Base-by-base conservation (phyloP, 2,329 filamentous ascomycete genomes). In the Pseudocercospora eumusae region DNA sequence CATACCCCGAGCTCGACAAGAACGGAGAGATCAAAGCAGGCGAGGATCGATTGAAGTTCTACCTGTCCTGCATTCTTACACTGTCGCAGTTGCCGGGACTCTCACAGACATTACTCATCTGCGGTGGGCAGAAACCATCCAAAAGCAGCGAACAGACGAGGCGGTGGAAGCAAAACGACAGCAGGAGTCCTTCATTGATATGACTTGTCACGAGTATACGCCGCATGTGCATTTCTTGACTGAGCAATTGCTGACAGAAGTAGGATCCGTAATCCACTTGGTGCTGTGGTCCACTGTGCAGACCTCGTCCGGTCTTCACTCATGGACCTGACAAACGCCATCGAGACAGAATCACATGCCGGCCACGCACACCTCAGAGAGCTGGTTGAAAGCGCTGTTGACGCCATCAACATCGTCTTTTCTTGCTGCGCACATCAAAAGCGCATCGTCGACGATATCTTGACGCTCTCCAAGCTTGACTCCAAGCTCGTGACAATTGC, bases 391-490 rank as follows among this genome's bases (percentile, higher is more conserved):
- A 57, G 55, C 53, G 59, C 62, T 53, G 25, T 62, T 15, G 64
- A 66, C 11, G 63, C 57, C 15, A 57, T 56, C 6, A 74, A 76
- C 28, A 78, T 77, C 52, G 78, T 80, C 53, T 70, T 76, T 42
- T 73, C 76, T 55, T 80, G 78, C 64, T 75, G 76, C 10, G 72
- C 75, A 10, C 78, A 80, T 53, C 78, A 80, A 60, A 78, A 78
- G 57, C 70, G 76, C 18, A 79, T 80, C 33, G 78, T 80, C 13
- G 78, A 80, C 63, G 45, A 23, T 50, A 50, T 23, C 9, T 50
- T 79, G 1, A 79, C 76, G 0, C 65, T 79, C 23, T 77, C 74
- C 42, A 79, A 79, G 53, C 71, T 79, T 18, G 77, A 79, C 47
- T 77, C 76, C 0, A 77, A 76, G 65, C 72, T 80, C 2, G 65